Evolutionary conservation across 345 rosid genomes (phyloP), one percentile per base, ranked within the genome.

Genomic region (Clausena lansium): DNA sequence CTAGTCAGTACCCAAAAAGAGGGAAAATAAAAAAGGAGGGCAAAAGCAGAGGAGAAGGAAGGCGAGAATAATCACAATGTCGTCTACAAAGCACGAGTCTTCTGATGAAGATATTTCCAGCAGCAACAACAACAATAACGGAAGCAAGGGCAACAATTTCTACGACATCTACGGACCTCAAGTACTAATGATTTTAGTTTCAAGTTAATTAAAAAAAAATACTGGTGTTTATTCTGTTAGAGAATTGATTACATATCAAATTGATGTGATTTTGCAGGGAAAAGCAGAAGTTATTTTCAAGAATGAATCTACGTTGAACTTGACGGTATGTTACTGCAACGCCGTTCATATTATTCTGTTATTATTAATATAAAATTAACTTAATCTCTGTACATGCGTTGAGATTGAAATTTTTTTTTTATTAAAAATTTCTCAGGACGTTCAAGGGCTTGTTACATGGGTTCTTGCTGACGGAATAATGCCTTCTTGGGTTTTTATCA

Each of bases 381-480:
- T 17, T 52, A 52, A 52, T 52, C 27, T 20, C 60, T 2, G 61
- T 13, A 30, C 22, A 22, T 62, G 39, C 20, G 13, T 33, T 47
- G 22, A n/a, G 20, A 11, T 78, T 84, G 67, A 11, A 36, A 70
- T 5, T 64, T 41, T 78, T 47, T 74, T 33, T 13, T 5, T 11
- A 45, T 45, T 45, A 45, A 45, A 45, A 45, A 45, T 45, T 52
- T 82, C 62, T 67, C 81, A 94, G 99, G 99, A 96, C 69, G 88
- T 96, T 81, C 97, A 92, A 77, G 98, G 97, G 66, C 97, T 96
- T 84, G 94, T 96, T 50, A 91, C 97, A n/a, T 96, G 98, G 98
- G 99, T 96, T 76, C 93, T 96, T 80, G 93, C 88, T 27, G 95
- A 96, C 74, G 99, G 98, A 25, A 86, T 71, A 79, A 94, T 92